Conservation (phyloP, 2,329 filamentous ascomycete species). For the Aspergillus udagawae region DNA sequence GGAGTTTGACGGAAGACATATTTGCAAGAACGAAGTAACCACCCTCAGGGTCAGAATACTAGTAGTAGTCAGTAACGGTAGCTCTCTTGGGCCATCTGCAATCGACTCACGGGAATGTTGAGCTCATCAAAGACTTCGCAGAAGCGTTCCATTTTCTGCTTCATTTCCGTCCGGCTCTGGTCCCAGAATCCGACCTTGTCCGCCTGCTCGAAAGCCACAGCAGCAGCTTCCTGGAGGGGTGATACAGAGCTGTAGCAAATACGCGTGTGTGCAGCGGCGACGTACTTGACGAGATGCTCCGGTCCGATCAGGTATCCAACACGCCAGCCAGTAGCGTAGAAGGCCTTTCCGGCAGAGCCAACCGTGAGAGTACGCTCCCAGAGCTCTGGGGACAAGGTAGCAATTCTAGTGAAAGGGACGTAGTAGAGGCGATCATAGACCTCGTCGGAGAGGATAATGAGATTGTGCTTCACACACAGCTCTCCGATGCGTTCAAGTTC, state of each 20-base stretch:
- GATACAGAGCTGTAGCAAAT: slow-evolving; percentile 96
- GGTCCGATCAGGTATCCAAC: slow-evolving; percentile 94
- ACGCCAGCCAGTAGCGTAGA: slow-evolving; percentile 96
- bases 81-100: background rate
- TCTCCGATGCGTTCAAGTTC: slow-evolving; percentile 83
- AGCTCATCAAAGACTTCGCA: slow-evolving; percentile 76
- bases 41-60: slow-evolving; percentile 87
- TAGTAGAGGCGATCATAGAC: slow-evolving; percentile 96
- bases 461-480: slow-evolving; percentile 85
- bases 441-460: slow-evolving; percentile 88
- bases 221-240: slow-evolving; percentile 88
- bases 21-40: slow-evolving; percentile 98
- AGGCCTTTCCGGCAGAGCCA: slow-evolving; percentile 95
- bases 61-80: background rate
- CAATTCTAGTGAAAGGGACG: slow-evolving; percentile 88
- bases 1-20: slow-evolving; percentile 80
- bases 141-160: slow-evolving; percentile 80
- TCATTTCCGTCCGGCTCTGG: slow-evolving; percentile 78
- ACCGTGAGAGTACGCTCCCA: slow-evolving; percentile 87
- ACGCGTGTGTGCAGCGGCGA: slow-evolving; percentile 85
- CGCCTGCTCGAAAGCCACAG: slow-evolving; percentile 89
- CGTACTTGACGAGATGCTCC: slow-evolving; percentile 82
- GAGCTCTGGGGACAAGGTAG: slow-evolving; percentile 85
- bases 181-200: slow-evolving; percentile 86
- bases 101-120: slow-evolving; percentile 54